Conservation (phyloP, 805 yeast species). For the Pichia nakasei region DNA sequence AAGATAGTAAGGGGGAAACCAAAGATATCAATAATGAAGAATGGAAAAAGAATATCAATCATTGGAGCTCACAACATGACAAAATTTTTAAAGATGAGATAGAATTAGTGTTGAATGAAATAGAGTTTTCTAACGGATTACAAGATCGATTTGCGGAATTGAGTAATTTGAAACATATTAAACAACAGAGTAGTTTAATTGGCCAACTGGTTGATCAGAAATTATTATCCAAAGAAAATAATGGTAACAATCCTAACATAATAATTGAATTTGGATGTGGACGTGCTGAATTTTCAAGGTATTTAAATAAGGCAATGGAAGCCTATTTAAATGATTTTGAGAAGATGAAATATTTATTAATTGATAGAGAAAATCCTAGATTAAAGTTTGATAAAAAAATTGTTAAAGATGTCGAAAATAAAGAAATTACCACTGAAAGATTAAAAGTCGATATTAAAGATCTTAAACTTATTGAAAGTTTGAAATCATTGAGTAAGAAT, state of each 20-base stretch:
- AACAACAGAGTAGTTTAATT: constrained; percentile 74
- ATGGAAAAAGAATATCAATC: constrained; percentile 16
- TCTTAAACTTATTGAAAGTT: constrained; percentile 40
- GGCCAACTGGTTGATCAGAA: constrained; percentile 46
- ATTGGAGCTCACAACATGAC: constrained; percentile 10
- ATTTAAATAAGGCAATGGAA: constrained; percentile 33
- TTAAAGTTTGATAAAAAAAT: constrained; percentile 73
- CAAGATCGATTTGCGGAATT: constrained; percentile 39
- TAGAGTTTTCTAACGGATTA: constrained; percentile 26
- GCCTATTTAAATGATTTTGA: constrained; percentile 4
- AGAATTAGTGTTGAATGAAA: constrained; percentile 13
- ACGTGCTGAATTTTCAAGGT: constrained; percentile 72
- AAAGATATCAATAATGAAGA: constrained; percentile 14
- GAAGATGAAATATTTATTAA: constrained; percentile 37
- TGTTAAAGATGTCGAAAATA: constrained; percentile 19
- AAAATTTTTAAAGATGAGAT: constrained; percentile 5
- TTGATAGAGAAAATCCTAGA: constrained; percentile 72
- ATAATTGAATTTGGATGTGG: constrained; percentile 89
- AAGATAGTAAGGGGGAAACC: constrained; percentile 5
- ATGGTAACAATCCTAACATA: constrained; percentile 12
- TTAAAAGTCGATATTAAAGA: constrained; percentile 77
- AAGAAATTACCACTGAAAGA: constrained; percentile 28
- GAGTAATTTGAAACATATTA: constrained; percentile 62
- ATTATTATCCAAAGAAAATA: constrained; percentile 21
- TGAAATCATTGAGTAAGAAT: constrained; percentile 20